Percentiles rank a stretch among this genome's conserved stretches.
These are phyloP conservation scores for Ascochyta fabae DNA, from an alignment of 2,329 filamentous ascomycete genomes.

Conservation along the genomic window DNA sequence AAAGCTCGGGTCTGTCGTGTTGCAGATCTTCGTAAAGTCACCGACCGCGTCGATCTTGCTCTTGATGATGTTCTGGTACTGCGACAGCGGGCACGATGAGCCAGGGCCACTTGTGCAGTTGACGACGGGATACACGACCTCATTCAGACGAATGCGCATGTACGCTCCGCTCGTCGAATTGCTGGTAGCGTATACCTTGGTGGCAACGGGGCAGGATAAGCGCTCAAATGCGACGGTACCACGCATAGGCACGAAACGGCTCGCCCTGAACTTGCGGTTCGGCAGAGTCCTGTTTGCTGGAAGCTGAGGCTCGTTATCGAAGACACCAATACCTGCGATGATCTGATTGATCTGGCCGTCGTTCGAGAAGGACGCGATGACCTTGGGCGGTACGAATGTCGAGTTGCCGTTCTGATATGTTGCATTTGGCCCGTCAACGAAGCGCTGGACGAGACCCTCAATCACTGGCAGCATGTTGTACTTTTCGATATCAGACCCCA, in stretches of 20 bases:
- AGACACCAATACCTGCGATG: slow-evolving; percentile 65
- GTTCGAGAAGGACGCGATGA: slow-evolving; percentile 69
- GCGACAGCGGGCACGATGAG: slow-evolving; percentile 38
- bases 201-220: slow-evolving; percentile 56
- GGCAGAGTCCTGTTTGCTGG: slow-evolving; percentile 56
- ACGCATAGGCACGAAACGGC: slow-evolving; percentile 66
- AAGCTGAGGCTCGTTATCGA: slow-evolving; percentile 62
- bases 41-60: slow-evolving; percentile 56
- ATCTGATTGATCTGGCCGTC: slow-evolving; percentile 71
- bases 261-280: slow-evolving; percentile 61
- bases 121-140: slow-evolving; percentile 66
- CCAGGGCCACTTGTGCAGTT: slow-evolving; percentile 63
- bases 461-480: slow-evolving; percentile 69
- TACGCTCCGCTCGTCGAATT: slow-evolving; percentile 47
- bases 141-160: slow-evolving; percentile 66
- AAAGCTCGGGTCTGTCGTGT: slow-evolving; percentile 30
- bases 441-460: slow-evolving; percentile 59
- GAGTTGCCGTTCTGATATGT: slow-evolving; percentile 58
- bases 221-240: slow-evolving; percentile 71
- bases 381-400: slow-evolving; percentile 59
- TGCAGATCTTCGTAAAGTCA: slow-evolving; percentile 57
- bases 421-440: slow-evolving; percentile 60
- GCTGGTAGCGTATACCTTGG: slow-evolving; percentile 1
- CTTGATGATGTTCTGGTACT: slow-evolving; percentile 50
- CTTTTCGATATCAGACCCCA: slow-evolving; percentile 60